phyloP scores from a whole-genome alignment of 2,329 filamentous ascomycete genomes.

The Beauveria caledonica region DNA sequence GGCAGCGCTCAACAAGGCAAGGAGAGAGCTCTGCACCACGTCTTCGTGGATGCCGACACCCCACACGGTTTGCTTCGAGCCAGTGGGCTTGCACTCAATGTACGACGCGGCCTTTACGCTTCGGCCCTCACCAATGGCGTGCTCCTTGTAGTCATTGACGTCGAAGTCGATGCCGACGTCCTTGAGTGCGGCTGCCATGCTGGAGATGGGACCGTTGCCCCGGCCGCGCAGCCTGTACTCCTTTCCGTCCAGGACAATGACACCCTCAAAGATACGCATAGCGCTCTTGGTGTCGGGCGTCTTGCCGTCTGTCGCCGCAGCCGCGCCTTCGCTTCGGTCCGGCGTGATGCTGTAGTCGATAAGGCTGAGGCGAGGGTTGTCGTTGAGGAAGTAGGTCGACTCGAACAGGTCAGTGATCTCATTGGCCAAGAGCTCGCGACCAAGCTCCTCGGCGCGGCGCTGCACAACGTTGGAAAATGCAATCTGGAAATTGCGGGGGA shows the following conservation, averaged over 20 bases:
- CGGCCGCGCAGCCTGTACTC: constrained; percentile 73
- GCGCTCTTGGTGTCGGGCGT: constrained; percentile 71
- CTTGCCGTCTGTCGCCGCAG: constrained; percentile 61
- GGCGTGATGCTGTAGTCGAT: constrained; percentile 87
- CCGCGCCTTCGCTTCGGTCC: constrained; percentile 65
- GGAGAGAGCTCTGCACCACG: constrained; percentile 81
- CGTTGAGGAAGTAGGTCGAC: constrained; percentile 73
- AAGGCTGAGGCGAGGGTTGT: constrained; percentile 76
- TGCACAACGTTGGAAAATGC: constrained; percentile 88
- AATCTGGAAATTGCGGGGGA: constrained; percentile 85
- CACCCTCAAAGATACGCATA: constrained; percentile 74
- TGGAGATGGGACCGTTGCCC: constrained; percentile 87
- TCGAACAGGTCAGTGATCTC: constrained; percentile 90
- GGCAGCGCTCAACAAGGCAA: constrained; percentile 77
- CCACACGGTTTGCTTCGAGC: constrained; percentile 68
- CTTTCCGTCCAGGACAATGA: constrained; percentile 71
- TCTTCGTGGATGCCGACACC: constrained; percentile 89
- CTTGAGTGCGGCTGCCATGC: constrained; percentile 72
- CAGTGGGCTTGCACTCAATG: constrained; percentile 73
- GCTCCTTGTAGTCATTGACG: constrained; percentile 92
- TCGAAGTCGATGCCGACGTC: constrained; percentile 78
- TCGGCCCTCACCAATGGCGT: constrained; percentile 73
- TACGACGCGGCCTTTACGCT: constrained; percentile 92
- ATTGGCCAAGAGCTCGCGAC: constrained; percentile 71
- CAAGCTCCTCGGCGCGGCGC: constrained; percentile 66